A percentile compares a stretch with the other conserved stretches of the same genome.
Conservation (phyloP, 2,329 filamentous ascomycete species). For the Verticillium zaregamsianum region DNA sequence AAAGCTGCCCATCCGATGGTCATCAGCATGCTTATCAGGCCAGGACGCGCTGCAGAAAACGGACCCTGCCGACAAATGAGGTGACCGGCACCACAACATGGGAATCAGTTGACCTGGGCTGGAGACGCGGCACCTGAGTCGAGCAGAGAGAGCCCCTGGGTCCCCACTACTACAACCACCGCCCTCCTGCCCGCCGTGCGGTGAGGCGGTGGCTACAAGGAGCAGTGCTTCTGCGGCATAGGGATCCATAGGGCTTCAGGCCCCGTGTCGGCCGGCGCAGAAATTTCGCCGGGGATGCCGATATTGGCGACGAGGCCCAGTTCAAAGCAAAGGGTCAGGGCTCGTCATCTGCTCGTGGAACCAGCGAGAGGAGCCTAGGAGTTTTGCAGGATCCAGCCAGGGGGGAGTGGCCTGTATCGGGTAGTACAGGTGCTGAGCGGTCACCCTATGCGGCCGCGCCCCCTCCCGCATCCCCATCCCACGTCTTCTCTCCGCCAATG, state of each 20-base stretch:
- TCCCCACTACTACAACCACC: neutral
- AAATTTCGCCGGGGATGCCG: neutral
- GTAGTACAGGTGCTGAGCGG: conserved; percentile 10
- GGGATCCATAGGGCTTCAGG: neutral
- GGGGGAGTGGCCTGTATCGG: conserved; percentile 10
- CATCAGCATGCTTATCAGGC: conserved; percentile 11
- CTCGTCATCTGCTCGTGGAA: conserved; percentile 6
- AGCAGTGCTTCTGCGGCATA: neutral
- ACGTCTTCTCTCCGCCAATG: conserved; percentile 13
- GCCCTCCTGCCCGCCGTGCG: too few relatives aligned
- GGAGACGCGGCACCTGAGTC: neutral
- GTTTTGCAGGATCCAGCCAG: neutral
- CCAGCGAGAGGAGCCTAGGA: conserved; percentile 3
- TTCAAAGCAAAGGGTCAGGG: conserved; percentile 5
- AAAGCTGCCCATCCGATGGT: conserved; percentile 9
- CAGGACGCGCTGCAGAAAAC: conserved; percentile 7
- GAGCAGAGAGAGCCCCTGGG: neutral
- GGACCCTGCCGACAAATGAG: conserved; percentile 8
- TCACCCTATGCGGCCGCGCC: conserved; percentile 10
- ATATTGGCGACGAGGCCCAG: neutral
- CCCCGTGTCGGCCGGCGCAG: neutral
- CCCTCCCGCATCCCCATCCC: conserved; percentile 1
- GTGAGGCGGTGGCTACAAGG: neutral
- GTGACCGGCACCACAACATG: neutral
- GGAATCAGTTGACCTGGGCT: neutral